phyloP scores from a whole-genome alignment of 257 asterid species.

The Mitragyna speciosa region DNA sequence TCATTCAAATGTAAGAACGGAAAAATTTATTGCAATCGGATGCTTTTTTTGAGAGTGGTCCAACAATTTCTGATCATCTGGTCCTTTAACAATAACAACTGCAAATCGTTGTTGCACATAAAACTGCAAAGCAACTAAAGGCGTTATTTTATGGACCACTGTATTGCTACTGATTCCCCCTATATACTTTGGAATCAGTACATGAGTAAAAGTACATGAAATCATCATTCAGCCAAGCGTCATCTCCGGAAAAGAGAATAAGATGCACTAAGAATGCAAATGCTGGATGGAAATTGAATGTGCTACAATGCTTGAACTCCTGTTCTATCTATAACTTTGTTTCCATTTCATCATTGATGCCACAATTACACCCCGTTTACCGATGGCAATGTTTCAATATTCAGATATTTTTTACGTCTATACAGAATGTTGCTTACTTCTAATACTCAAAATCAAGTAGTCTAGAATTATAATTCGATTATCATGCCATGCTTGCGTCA shows the following conservation, averaged over 20 bases:
- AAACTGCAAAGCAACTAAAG: constrained; percentile 19
- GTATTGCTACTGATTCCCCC: background rate
- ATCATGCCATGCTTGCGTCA: background rate
- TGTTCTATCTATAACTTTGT: background rate
- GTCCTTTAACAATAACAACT: constrained; percentile 6
- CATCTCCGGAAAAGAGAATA: background rate
- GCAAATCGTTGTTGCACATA: constrained; percentile 1
- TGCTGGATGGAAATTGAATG: background rate
- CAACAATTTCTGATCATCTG: constrained; percentile 5
- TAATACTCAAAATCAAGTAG: background rate
- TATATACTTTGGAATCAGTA: background rate
- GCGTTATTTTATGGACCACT: constrained; percentile 3
- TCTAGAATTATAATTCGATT: background rate
- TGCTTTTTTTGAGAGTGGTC: constrained; percentile 19
- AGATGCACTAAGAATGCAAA: background rate
- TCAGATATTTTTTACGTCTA: background rate
- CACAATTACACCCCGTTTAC: background rate
- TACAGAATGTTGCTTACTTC: background rate
- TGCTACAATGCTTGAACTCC: background rate
- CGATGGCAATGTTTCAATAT: background rate
- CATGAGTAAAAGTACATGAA: background rate
- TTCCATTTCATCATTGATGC: background rate
- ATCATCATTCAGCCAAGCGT: background rate
- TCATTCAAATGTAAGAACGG: background rate
- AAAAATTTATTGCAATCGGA: background rate